Base-by-base conservation (phyloP, 352 stramenopile genomes). In the Elongisporangium prolatum region DNA sequence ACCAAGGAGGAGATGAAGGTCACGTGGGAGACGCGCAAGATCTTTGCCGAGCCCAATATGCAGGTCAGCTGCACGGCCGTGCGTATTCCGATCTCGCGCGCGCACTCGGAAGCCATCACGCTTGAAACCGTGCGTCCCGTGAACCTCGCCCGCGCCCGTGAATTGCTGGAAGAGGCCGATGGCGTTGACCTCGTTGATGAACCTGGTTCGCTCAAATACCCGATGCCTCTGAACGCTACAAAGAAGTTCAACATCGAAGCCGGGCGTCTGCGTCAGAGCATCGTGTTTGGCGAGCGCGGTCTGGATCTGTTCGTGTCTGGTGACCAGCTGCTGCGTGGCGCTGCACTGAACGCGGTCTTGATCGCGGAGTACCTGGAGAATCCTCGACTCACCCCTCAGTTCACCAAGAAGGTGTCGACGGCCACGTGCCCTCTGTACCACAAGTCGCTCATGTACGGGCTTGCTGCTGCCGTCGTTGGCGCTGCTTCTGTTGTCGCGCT, bases 1-100 rank as follows among this genome's bases (percentile, higher is more conserved):
- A 99, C 96, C 37, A 99, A 99, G 81, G 97, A 99, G 72, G 97
- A 99, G 83, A 99, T 99, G 96, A 99, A 99, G 72, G 96, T 99
- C 37, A 97, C 95, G 55, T 99, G 97, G 97, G 97, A 99, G 74
- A 98, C 93, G 47, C 87, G 90, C 65, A 99, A 99, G 79, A 99
- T 99, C 74, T 98, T 98, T 63, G 88, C 83, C 67, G 86, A 96
- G 60, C 75, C 88, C 0, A 54, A 88, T 10, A 68, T 97, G 28
- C 65, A 72, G 4, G 81, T 96, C 48, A 93, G 77, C 66, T 99
- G 96, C 80, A 98, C 96, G 56, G 96, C 96, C 47, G 97, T 98
- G 57, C 93, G 97, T 51, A 97, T 99, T 67, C 97, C 97, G 7
- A 99, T 98, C 61, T 92, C 98, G 72, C 89, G 97, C 54, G 97